phyloP scores from a whole-genome alignment of 495 filamentous ascomycete genomes.

The Talaromyces proteolyticus region DNA sequence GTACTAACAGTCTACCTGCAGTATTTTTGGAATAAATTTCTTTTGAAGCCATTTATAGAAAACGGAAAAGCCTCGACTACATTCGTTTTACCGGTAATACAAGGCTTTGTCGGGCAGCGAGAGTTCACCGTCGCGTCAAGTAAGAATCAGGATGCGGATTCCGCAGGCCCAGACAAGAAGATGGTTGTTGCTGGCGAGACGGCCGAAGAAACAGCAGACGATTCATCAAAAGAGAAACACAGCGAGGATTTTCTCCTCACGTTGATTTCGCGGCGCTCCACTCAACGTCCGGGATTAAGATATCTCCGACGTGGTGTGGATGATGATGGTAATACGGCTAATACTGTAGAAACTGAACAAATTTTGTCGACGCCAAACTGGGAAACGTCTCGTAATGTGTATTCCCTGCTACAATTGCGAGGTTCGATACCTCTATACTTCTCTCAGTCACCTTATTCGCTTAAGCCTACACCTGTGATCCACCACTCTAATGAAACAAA shows the following conservation, averaged over 20 bases:
- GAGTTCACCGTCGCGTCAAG: constrained; percentile 61
- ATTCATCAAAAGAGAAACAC: constrained; percentile 4
- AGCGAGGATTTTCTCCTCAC: constrained; percentile 65
- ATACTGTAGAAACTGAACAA: constrained; percentile 90
- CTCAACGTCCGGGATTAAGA: constrained; percentile 76
- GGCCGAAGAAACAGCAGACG: constrained; percentile 3
- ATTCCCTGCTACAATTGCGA: constrained; percentile 79
- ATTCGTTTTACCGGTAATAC: constrained; percentile 78
- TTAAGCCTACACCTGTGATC: constrained; percentile 80
- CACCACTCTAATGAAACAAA: constrained; percentile 75
- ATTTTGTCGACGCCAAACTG: constrained; percentile 66
- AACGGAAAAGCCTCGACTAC: constrained; percentile 50
- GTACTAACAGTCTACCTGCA: constrained; percentile 23
- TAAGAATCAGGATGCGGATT: constrained; percentile 12
- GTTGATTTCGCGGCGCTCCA: constrained; percentile 77
- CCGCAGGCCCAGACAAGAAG: constrained; percentile 2
- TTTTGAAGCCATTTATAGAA: constrained; percentile 69
- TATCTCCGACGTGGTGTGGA: constrained; percentile 92
- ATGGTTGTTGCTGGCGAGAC: not conserved
- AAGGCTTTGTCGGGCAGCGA: constrained; percentile 90
- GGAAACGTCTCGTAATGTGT: constrained; percentile 55
- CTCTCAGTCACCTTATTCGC: constrained; percentile 84
- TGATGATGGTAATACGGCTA: constrained; percentile 82
- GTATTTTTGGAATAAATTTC: constrained; percentile 88
- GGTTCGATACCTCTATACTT: constrained; percentile 92